A percentile compares a stretch with the other conserved stretches of the same genome.
Conservation (phyloP, 108 stramenopile genomes). For the Cyclostephanos invisitatus region DNA sequence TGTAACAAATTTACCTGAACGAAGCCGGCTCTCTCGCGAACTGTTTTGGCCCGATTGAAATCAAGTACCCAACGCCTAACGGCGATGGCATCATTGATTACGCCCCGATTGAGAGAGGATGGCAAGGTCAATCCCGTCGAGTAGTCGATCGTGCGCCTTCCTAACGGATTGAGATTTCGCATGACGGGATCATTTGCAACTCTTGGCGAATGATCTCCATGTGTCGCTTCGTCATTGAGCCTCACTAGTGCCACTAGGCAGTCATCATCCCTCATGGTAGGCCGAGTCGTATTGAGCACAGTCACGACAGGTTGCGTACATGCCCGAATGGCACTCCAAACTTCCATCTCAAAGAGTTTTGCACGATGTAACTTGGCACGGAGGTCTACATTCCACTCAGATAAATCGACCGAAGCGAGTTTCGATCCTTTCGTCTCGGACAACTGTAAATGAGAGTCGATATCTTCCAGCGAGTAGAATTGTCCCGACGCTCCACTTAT, state of each 20-base stretch:
- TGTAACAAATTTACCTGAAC: constrained; percentile 49
- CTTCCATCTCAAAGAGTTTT: constrained; percentile 48
- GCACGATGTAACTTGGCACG: constrained; percentile 50
- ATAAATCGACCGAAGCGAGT: constrained; percentile 51
- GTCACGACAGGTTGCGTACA: constrained; percentile 38
- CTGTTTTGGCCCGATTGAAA: constrained; percentile 49
- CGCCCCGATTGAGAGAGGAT: constrained; percentile 49
- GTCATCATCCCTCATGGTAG: constrained; percentile 31
- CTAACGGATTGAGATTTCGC: constrained; percentile 62
- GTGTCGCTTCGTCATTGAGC: constrained; percentile 36
- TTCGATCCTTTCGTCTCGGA: constrained; percentile 24
- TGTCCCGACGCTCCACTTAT: constrained; percentile 13
- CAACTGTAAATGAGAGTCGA: constrained; percentile 43
- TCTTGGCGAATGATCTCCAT: neutral
- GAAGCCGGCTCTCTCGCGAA: constrained; percentile 58
- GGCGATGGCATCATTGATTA: constrained; percentile 57
- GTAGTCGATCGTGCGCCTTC: constrained; percentile 13
- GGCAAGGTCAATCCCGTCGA: constrained; percentile 13
- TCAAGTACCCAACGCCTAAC: constrained; percentile 65
- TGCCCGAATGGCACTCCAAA: constrained; percentile 43
- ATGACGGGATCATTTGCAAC: constrained; percentile 13
- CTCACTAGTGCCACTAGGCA: constrained; percentile 44
- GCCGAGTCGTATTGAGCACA: constrained; percentile 1
- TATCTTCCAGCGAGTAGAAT: constrained; percentile 47
- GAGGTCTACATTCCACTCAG: constrained; percentile 32